A percentile compares a stretch with the other conserved stretches of the same genome.
These are phyloP conservation scores for Pittosporum tobira DNA, from an alignment of 129 eudicot genomes.

Conservation along the genomic window DNA sequence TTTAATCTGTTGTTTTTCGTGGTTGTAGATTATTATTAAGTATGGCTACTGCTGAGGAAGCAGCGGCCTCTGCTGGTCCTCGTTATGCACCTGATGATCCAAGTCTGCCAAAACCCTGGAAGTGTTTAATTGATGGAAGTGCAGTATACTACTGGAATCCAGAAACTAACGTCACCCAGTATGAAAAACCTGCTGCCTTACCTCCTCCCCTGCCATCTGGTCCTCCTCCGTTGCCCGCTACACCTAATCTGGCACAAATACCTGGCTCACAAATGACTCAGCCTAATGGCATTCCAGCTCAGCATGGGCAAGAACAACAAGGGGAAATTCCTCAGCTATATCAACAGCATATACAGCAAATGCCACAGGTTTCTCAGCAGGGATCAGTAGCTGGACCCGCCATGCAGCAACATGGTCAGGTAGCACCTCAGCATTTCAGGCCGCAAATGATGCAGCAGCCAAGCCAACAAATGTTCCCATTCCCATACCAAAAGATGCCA, in stretches of 20 bases:
- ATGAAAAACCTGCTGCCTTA: constrained; percentile 63
- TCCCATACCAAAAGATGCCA: constrained; percentile 29
- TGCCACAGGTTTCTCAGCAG: constrained; percentile 29
- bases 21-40: constrained; percentile 18
- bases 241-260: constrained; percentile 43
- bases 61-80: constrained; percentile 58
- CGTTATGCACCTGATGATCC: constrained; percentile 97
- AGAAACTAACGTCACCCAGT: constrained; percentile 82
- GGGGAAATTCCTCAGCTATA: constrained; percentile 24
- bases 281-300: constrained; percentile 36
- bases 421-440: constrained; percentile 24
- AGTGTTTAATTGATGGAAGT: constrained; percentile 87
- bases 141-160: constrained; percentile 93
- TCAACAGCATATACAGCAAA: constrained; percentile 34
- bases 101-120: constrained; percentile 88
- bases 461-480: constrained; percentile 24
- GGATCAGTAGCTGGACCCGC: constrained; percentile 30
- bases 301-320: constrained; percentile 35
- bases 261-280: constrained; percentile 31
- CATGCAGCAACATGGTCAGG: constrained; percentile 34
- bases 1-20: constrained; percentile 3
- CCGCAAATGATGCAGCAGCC: constrained; percentile 38
- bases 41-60: constrained; percentile 72
- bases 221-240: constrained; percentile 43
- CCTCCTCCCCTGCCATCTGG: constrained; percentile 60